Conservation (phyloP, 108 stramenopile genomes). For the Nitzschia sp. region DNA sequence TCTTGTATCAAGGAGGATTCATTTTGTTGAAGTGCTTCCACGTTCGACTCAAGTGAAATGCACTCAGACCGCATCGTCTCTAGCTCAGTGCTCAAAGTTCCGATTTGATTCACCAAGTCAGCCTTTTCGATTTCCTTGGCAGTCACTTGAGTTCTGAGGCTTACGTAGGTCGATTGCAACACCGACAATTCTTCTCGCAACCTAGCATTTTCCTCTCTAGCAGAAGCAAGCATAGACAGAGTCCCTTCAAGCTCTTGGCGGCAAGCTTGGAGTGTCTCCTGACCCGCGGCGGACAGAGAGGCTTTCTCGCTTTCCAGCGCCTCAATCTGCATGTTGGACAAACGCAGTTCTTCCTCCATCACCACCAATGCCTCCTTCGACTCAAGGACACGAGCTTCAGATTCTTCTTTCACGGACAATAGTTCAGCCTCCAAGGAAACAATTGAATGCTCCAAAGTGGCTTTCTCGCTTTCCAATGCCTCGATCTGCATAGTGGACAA, state of each 20-base stretch:
- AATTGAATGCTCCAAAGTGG: no score
- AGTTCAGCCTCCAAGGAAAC: no score
- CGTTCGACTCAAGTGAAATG: background rate
- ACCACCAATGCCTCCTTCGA: no score
- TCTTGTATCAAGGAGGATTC: slow-evolving; percentile 1
- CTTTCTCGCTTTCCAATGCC: no score
- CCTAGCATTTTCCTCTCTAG: background rate
- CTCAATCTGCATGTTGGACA: no score
- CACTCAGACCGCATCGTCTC: background rate
- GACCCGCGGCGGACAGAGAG: background rate
- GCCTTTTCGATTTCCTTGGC: slow-evolving; percentile 16
- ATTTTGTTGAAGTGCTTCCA: background rate
- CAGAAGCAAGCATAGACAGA: no score
- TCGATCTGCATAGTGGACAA: no score
- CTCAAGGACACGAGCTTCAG: no score
- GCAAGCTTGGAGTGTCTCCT: background rate
- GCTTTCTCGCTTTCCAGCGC: background rate
- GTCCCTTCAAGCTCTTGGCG: background rate
- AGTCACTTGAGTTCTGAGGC: background rate
- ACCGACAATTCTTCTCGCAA: background rate
- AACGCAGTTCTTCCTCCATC: no score
- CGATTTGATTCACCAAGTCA: background rate
- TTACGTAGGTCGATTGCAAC: background rate
- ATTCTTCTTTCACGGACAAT: no score
- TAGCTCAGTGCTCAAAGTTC: background rate